Evolutionary conservation across 805 yeast genomes (phyloP).

Genomic region (Kluyveromyces nonfermentans): DNA sequence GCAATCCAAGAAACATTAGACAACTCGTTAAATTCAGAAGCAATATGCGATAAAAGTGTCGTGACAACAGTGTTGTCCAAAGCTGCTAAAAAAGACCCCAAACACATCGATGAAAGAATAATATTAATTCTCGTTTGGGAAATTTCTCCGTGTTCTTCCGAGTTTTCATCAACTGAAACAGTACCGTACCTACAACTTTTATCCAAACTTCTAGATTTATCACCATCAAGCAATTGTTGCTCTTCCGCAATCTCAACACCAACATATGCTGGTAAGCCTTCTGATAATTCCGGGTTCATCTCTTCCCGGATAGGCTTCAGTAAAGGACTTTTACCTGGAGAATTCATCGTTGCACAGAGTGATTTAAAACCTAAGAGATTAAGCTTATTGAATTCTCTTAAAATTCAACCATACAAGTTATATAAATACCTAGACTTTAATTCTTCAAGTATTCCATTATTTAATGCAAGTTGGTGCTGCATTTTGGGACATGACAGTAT

Average conservation of each 20-base stretch:
- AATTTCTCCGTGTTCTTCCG: constrained; percentile 6
- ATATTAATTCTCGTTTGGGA: constrained; percentile 17
- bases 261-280: not conserved
- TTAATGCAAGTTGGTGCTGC: too few relatives aligned
- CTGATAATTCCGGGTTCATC: constrained; percentile 4
- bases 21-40: constrained; percentile 57
- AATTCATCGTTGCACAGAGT: not conserved
- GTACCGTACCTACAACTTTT: not conserved
- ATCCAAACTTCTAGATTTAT: not conserved
- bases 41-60: constrained; percentile 53
- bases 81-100: constrained; percentile 50
- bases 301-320: constrained; percentile 4
- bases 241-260: constrained; percentile 1
- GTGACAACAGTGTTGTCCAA: constrained; percentile 62
- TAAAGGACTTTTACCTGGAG: not conserved
- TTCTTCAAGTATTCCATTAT: too few relatives aligned
- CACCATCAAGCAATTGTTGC: not conserved
- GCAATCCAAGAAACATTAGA: constrained; percentile 66
- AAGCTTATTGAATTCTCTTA: too few relatives aligned
- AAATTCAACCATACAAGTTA: too few relatives aligned
- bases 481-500: too few relatives aligned
- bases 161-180: not conserved
- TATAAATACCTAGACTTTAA: too few relatives aligned
- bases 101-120: constrained; percentile 35
- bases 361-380: too few relatives aligned